phyloP scores from a whole-genome alignment of 768 basidiomycete species.

The Amanita rubescens region DNA sequence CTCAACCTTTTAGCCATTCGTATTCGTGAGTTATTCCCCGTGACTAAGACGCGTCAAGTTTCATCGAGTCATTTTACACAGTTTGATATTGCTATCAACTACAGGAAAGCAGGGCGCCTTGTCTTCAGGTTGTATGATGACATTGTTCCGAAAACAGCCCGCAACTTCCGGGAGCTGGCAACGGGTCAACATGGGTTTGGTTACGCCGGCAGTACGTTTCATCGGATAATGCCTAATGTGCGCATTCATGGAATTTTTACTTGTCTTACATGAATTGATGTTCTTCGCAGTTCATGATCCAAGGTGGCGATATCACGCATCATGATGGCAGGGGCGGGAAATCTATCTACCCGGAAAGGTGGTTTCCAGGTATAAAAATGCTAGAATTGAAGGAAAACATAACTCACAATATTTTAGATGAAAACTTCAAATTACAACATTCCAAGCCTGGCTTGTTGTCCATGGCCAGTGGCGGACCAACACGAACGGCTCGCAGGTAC shows the following conservation, averaged over 20 bases:
- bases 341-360: constrained; percentile 80
- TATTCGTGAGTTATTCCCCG: constrained; percentile 26
- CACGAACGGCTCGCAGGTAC: constrained; percentile 74
- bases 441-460: constrained; percentile 55
- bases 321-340: constrained; percentile 73
- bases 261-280: no score
- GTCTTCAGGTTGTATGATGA: constrained; percentile 81
- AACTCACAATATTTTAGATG: constrained; percentile 37
- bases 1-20: constrained; percentile 25
- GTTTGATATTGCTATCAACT: constrained; percentile 63
- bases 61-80: constrained; percentile 16
- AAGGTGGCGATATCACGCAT: constrained; percentile 80
- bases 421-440: constrained; percentile 76
- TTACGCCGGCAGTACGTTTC: constrained; percentile 64
- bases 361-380: constrained; percentile 64
- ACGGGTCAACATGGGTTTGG: constrained; percentile 63
- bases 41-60: neutral
- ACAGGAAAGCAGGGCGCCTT: constrained; percentile 57
- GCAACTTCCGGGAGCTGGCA: constrained; percentile 77
- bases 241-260: constrained; percentile 12
- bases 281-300: constrained; percentile 76
- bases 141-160: constrained; percentile 71
- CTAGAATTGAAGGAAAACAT: neutral
- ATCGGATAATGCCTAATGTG: constrained; percentile 64
- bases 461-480: constrained; percentile 82